phyloP scores from a whole-genome alignment of 2,329 filamentous ascomycete genomes.

The Ascochyta clinopodiicola region DNA sequence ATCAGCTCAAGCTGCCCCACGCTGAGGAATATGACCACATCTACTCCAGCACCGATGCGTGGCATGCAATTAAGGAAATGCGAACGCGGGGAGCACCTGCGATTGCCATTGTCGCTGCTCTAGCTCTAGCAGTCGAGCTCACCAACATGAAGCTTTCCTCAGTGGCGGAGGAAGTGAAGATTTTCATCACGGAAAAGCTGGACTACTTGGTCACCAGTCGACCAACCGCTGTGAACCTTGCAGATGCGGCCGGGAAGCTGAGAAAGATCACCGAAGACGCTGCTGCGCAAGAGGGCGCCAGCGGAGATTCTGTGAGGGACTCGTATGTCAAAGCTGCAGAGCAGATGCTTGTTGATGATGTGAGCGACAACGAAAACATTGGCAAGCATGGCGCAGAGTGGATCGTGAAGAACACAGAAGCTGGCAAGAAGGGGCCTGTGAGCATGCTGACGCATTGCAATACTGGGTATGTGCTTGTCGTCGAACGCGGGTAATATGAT shows the following conservation, averaged over 20 bases:
- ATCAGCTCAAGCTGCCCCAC: slow-evolving; percentile 83
- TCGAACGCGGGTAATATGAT: background rate
- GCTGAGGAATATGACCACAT: slow-evolving; percentile 79
- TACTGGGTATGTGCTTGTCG: slow-evolving; percentile 69
- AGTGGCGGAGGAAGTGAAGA: slow-evolving; percentile 65
- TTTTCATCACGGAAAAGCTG: slow-evolving; percentile 76
- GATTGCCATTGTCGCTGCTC: slow-evolving; percentile 95
- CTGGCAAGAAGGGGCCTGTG: slow-evolving; percentile 61
- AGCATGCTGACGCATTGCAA: slow-evolving; percentile 98
- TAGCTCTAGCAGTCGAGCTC: slow-evolving; percentile 87
- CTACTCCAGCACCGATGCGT: slow-evolving; percentile 74
- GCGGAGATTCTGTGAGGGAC: slow-evolving; percentile 64
- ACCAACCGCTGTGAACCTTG: slow-evolving; percentile 93
- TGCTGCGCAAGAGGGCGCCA: slow-evolving; percentile 52
- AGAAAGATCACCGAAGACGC: slow-evolving; percentile 66
- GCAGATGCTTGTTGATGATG: slow-evolving; percentile 84
- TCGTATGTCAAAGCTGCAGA: slow-evolving; percentile 83
- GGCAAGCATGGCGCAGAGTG: slow-evolving; percentile 83
- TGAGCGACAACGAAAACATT: slow-evolving; percentile 85
- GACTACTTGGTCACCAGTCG: slow-evolving; percentile 88
- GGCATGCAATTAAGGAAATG: slow-evolving; percentile 84
- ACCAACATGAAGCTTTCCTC: slow-evolving; percentile 61
- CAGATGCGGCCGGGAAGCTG: slow-evolving; percentile 85
- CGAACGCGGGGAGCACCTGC: slow-evolving; percentile 83
- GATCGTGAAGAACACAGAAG: slow-evolving; percentile 68